Evolutionary conservation across 2,329 filamentous ascomycete species (phyloP).

Genomic region (Thielaviopsis euricoi): DNA sequence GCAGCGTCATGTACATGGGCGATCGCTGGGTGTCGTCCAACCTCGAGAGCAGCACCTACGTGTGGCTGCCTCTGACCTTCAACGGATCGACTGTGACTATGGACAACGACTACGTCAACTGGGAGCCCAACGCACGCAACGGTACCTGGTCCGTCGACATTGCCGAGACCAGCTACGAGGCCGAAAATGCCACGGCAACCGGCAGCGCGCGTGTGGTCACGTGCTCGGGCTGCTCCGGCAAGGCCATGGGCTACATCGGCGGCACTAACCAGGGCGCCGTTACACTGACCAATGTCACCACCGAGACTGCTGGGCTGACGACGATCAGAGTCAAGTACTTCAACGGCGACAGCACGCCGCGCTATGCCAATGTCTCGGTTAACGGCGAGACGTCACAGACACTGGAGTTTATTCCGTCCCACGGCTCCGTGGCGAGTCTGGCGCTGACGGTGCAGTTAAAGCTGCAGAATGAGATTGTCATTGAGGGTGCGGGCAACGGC

Average conservation of each 20-base stretch:
- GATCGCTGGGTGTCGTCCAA: constrained; percentile 49
- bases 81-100: constrained; percentile 31
- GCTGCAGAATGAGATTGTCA: constrained; percentile 29
- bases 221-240: constrained; percentile 34
- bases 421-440: constrained; percentile 26
- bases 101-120: constrained; percentile 34
- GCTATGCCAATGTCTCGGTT: constrained; percentile 37
- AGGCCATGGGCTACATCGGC: constrained; percentile 38
- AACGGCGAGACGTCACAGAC: constrained; percentile 32
- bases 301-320: constrained; percentile 25
- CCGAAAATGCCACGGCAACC: constrained; percentile 28
- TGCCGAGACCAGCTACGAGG: constrained; percentile 33
- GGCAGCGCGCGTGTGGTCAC: constrained; percentile 28
- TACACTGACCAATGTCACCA: constrained; percentile 29
- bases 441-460: constrained; percentile 31
- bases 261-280: constrained; percentile 29
- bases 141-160: constrained; percentile 24
- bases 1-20: constrained; percentile 42
- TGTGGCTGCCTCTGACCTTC: constrained; percentile 45
- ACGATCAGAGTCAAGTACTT: constrained; percentile 38
- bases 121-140: constrained; percentile 30
- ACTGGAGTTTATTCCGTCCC: constrained; percentile 37
- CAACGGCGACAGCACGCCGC: constrained; percentile 36
- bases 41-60: constrained; percentile 42
- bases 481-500: constrained; percentile 24